phyloP scores from a whole-genome alignment of 1,284 basidiomycete genomes.

The Ustilago sp. region DNA sequence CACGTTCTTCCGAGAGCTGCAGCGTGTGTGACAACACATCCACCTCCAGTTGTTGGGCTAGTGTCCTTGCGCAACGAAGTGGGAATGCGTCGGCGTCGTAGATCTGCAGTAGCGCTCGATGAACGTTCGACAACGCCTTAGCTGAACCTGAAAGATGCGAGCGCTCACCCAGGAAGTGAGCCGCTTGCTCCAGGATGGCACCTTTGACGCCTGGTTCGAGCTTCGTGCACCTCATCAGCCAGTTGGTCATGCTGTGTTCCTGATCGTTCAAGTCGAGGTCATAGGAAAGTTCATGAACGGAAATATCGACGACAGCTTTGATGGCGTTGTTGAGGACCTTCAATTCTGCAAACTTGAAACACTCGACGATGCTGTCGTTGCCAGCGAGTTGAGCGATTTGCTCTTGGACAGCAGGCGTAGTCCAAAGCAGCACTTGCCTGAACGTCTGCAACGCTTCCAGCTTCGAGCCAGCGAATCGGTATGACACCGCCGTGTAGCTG shows the following conservation, averaged over 20 bases:
- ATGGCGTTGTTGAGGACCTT: constrained; percentile 19
- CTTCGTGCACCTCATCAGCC: constrained; percentile 11
- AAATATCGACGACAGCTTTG: constrained; percentile 41
- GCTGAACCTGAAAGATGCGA: constrained; percentile 46
- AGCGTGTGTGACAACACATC: constrained; percentile 39
- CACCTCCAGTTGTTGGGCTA: constrained; percentile 45
- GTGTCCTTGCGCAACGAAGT: constrained; percentile 44
- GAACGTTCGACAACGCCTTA: constrained; percentile 27
- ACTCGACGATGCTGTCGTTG: constrained; percentile 21
- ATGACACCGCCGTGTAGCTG: constrained; percentile 47
- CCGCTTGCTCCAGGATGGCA: constrained; percentile 49
- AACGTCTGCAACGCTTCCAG: constrained; percentile 26
- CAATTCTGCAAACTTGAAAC: constrained; percentile 19
- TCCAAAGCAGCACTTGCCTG: constrained; percentile 16
- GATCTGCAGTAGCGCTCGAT: constrained; percentile 25
- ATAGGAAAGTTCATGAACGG: constrained; percentile 44
- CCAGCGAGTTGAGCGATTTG: constrained; percentile 11
- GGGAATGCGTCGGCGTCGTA: constrained; percentile 34
- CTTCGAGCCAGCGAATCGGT: constrained; percentile 40
- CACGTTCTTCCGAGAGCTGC: constrained; percentile 17
- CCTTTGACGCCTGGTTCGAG: constrained; percentile 24
- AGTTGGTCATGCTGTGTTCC: constrained; percentile 23
- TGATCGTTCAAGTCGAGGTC: constrained; percentile 27
- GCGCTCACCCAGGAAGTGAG: constrained; percentile 32
- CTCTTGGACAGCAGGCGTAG: neutral